Conservation (phyloP, 768 basidiomycete genomes). For the Porphyrellus cyaneotinctus region DNA sequence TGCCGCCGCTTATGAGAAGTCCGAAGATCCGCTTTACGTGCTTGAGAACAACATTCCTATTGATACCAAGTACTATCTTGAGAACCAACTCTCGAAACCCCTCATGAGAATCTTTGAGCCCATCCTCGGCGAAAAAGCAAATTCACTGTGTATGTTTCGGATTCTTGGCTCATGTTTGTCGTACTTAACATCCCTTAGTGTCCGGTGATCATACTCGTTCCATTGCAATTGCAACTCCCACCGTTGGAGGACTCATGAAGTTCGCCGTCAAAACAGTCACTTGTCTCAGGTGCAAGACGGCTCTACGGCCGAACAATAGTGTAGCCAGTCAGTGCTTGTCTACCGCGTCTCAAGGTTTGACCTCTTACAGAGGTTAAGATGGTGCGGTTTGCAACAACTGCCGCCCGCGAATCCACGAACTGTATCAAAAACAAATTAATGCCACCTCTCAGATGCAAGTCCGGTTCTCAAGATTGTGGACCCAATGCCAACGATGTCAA, state of each 20-base stretch:
- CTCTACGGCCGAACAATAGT: constrained; percentile 74
- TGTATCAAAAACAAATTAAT: constrained; percentile 87
- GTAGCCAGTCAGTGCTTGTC: constrained; percentile 48
- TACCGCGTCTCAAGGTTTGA: not conserved
- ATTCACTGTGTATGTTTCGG: constrained; percentile 62
- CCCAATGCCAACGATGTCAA: constrained; percentile 98
- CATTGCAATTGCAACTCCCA: constrained; percentile 95
- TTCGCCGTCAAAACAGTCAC: constrained; percentile 95
- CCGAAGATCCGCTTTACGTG: constrained; percentile 96
- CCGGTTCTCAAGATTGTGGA: constrained; percentile 93
- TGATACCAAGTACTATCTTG: constrained; percentile 96
- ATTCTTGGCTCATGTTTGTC: not conserved
- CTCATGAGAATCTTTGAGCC: constrained; percentile 98
- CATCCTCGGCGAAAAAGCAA: constrained; percentile 89
- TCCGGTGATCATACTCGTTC: constrained; percentile 94
- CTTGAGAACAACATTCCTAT: constrained; percentile 98
- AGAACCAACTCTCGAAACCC: constrained; percentile 96
- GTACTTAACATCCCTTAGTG: constrained; percentile 45
- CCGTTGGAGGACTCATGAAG: constrained; percentile 96
- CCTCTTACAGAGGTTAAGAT: constrained; percentile 41
- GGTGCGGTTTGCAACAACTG: constrained; percentile 96
- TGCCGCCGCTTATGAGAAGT: constrained; percentile 97
- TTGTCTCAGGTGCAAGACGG: constrained; percentile 93
- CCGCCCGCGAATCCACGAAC: constrained; percentile 73
- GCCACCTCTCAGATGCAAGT: constrained; percentile 79